phyloP scores from a whole-genome alignment of 1,284 basidiomycete species.

The Cerrena zonata region DNA sequence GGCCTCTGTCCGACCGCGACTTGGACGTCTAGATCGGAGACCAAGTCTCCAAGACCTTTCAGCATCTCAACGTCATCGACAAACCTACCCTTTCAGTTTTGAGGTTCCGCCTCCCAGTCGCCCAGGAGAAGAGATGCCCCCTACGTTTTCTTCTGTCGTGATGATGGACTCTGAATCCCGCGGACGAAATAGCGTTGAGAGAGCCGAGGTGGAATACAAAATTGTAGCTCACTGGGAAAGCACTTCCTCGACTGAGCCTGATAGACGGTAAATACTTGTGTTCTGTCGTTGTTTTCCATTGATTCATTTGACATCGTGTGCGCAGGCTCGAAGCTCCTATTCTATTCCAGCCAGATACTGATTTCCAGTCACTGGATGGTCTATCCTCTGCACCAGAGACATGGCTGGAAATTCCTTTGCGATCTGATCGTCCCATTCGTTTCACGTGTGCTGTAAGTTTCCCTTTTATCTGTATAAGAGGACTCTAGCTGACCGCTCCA shows the following conservation, averaged over 20 bases:
- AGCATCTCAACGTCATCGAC: constrained; percentile 25
- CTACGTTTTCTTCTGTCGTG: constrained; percentile 42
- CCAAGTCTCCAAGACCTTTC: constrained; percentile 20
- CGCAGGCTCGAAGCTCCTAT: constrained; percentile 59
- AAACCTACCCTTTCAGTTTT: constrained; percentile 50
- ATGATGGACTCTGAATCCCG: constrained; percentile 22
- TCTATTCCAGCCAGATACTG: constrained; percentile 50
- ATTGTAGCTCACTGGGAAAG: constrained; percentile 58
- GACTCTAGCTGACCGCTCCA: neutral
- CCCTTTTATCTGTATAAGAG: neutral
- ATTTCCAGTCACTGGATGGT: constrained; percentile 55
- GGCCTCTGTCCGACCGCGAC: constrained; percentile 31
- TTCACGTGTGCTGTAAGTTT: constrained; percentile 56
- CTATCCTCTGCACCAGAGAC: constrained; percentile 37
- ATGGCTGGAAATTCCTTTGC: constrained; percentile 65
- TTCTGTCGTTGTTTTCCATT: constrained; percentile 3
- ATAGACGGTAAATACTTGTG: constrained; percentile 35
- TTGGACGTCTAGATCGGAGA: constrained; percentile 23
- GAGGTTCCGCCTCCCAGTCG: constrained; percentile 46
- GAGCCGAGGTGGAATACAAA: constrained; percentile 47
- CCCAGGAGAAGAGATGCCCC: constrained; percentile 54
- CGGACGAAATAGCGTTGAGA: constrained; percentile 36
- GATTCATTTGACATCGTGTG: constrained; percentile 11
- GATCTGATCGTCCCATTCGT: constrained; percentile 54
- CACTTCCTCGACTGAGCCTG: constrained; percentile 37